Conservation (phyloP, 169 alveolate genomes). For the Plasmodium berghei region DNA sequence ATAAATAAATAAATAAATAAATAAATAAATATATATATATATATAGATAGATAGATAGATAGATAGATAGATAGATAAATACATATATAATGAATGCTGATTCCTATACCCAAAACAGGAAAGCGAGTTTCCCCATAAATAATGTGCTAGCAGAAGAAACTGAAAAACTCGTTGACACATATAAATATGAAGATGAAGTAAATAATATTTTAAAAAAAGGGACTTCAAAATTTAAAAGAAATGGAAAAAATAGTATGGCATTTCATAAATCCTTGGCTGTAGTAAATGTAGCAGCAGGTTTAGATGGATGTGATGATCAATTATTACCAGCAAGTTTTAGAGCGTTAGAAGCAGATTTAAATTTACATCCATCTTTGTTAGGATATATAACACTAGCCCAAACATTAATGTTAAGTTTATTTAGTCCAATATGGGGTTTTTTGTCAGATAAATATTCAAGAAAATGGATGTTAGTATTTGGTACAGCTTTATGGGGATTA, state of each 20-base stretch:
- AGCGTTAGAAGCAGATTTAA: constrained; percentile 90
- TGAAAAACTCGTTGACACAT: constrained; percentile 56
- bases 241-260: constrained; percentile 16
- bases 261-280: constrained; percentile 81
- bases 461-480: constrained; percentile 88
- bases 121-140: constrained; percentile 2
- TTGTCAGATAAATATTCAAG: constrained; percentile 89
- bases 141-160: constrained; percentile 56
- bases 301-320: constrained; percentile 93
- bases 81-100: constrained; percentile 24
- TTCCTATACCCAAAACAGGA: constrained; percentile 30
- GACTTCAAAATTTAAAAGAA: constrained; percentile 14
- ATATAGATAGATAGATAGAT: no score
- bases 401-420: constrained; percentile 86
- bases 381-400: constrained; percentile 90
- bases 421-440: constrained; percentile 93
- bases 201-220: neutral
- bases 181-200: constrained; percentile 1
- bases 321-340: constrained; percentile 91
- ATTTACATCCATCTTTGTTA: constrained; percentile 87
- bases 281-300: constrained; percentile 89
- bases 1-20: no score
- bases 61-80: no score
- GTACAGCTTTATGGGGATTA: constrained; percentile 90
- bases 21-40: no score